Evolutionary conservation across 108 stramenopile species (phyloP).

Genomic region (Cyclotella kingstonii): DNA sequence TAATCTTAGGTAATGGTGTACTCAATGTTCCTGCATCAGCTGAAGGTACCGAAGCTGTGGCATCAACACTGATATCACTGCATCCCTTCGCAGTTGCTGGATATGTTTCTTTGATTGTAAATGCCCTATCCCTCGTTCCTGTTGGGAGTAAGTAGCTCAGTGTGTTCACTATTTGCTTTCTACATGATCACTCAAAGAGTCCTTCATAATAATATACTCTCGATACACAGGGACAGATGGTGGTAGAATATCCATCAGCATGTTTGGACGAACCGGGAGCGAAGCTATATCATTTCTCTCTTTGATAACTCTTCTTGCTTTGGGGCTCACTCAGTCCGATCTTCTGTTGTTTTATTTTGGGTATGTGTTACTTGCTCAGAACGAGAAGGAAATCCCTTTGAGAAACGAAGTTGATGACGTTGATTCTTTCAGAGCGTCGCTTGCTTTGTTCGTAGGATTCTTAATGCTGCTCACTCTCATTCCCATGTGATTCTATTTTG

Average conservation of each 20-base stretch:
- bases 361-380: slow-evolving; percentile 69
- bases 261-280: slow-evolving; percentile 66
- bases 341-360: slow-evolving; percentile 75
- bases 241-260: slow-evolving; percentile 67
- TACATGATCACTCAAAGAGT: slow-evolving; percentile 1
- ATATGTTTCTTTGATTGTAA: slow-evolving; percentile 70
- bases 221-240: slow-evolving; percentile 65
- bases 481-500: slow-evolving; percentile 50
- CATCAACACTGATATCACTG: slow-evolving; percentile 62
- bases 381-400: slow-evolving; percentile 72
- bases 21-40: slow-evolving; percentile 73
- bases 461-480: slow-evolving; percentile 68
- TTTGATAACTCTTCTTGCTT: slow-evolving; percentile 37
- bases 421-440: slow-evolving; percentile 50
- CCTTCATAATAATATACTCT: slow-evolving; percentile 4
- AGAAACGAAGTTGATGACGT: slow-evolving; percentile 77
- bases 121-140: slow-evolving; percentile 69
- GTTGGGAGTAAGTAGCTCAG: slow-evolving; percentile 69
- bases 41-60: slow-evolving; percentile 44
- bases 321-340: slow-evolving; percentile 62
- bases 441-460: slow-evolving; percentile 53
- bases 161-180: neutral
- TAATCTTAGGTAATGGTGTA: slow-evolving; percentile 59
- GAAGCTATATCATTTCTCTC: slow-evolving; percentile 55
- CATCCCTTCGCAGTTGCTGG: slow-evolving; percentile 85